These are phyloP conservation scores for Chalciporus chontae DNA, from an alignment of 768 basidiomycete genomes.

Conservation along the genomic window DNA sequence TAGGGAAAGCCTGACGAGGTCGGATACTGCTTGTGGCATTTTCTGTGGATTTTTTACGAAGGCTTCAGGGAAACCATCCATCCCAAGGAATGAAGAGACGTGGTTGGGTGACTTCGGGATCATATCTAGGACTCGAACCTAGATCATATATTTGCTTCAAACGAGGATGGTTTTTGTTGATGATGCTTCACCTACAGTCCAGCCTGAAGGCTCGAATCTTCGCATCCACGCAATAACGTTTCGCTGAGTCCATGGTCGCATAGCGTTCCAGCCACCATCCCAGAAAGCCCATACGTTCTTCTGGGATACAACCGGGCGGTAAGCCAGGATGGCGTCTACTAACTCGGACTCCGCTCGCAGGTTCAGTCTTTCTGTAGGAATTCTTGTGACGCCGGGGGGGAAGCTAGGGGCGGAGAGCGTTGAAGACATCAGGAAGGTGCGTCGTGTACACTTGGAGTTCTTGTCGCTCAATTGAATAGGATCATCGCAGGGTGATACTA, in stretches of 20 bases:
- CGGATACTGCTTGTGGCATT: not conserved
- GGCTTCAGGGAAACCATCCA: not conserved
- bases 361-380: not conserved
- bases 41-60: not conserved
- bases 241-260: constrained; percentile 2
- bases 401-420: not conserved
- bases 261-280: not conserved
- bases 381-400: not conserved
- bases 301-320: not conserved
- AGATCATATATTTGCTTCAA: not conserved
- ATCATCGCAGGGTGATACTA: not conserved
- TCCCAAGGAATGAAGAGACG: not conserved
- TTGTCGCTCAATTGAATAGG: not conserved
- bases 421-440: not conserved
- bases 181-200: not conserved
- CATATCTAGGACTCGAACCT: constrained; percentile 3
- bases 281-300: constrained; percentile 4
- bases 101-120: not conserved
- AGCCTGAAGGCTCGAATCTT: constrained; percentile 1
- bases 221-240: constrained; percentile 2
- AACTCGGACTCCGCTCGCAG: not conserved
- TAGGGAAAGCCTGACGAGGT: constrained; percentile 1
- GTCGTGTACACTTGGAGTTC: not conserved
- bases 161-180: not conserved
- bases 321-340: not conserved